Base-by-base conservation (phyloP, 768 basidiomycete species). In the Gloeophyllum trabeum region DNA sequence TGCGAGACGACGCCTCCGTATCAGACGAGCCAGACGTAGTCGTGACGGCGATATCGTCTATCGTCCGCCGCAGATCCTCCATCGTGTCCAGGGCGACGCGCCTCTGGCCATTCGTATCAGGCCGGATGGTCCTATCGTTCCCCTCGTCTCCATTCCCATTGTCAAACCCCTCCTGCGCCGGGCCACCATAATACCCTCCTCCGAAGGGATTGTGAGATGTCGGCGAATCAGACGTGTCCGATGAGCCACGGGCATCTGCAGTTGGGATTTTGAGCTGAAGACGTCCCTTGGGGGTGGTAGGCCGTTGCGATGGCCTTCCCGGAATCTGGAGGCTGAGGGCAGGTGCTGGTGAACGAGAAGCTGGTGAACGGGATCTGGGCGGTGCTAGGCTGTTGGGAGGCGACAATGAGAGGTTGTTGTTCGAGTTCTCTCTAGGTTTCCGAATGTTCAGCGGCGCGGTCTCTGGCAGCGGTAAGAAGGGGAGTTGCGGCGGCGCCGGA, bases 81-180 rank as follows among this genome's bases (percentile, higher is more conserved):
- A 53, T 30, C 22, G 45, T 26, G 18, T 54, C 13, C 43, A 51
- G 42, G 42, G 39, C 12, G 44, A 46, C 37, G 47, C 50, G 40
- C 44, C 39, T 3, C 36, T 28, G 57, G 22, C 35, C 22, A 45
- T 18, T 43, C 6, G 39, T 47, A 26, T 54, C 45, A 1, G 70
- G 71, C 10, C 64, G 65, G 43, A 72, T 64, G 41, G 71, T 71
- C 19, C 61, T 57, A 44, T 59, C 58, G 39, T 60, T 62, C 24
- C 62, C 55, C 50, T 64, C 65, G 45, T 65, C 60, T 40, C 50
- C 43, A 46, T n/a, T 41, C 48, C 35, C 25, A 18, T 32, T 40
- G 37, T 22, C 35, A 24, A 38, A n/a, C 18, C 14, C 18, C 43
- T 51, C 23, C 45, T 51, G 44, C 40, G 48, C 46, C 3, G 57